Base-by-base conservation (phyloP, 129 eudicot genomes). In the Escallonia rubra region DNA sequence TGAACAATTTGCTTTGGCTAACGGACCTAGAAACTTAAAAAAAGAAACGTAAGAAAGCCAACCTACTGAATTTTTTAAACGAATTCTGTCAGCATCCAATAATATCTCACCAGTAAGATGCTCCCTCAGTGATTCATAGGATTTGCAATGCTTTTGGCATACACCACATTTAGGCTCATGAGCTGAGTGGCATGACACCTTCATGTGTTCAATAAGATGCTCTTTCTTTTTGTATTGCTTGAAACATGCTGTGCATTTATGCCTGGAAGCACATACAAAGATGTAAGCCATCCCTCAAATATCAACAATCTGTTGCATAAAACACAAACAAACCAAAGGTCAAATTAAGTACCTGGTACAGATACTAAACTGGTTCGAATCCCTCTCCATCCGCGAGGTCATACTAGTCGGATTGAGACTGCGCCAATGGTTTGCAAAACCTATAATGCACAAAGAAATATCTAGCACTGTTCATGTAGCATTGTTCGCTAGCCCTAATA, bases 91-190 rank as follows among this genome's bases (percentile, higher is more conserved):
- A 64, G 16, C 34, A 53, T 64, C 6, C 16, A 23, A 64, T 12
- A 48, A 46, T 51, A 53, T 64, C 70, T 69, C 74, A 88, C 96
- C 91, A 57, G 73, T 75, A 41, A 75, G 52, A 75, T 88, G 95
- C 59, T 88, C 95, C 78, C 88, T 69, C 23, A 84, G 72, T 12
- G 96, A 88, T 75, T 82, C 89, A 62, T 82, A 75, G 54, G 91
- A 67, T 73, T 78, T 85, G 86, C 88, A 88, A 72, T 85, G 81
- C 60, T 88, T 88, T 38, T 75, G 77, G 73, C 96, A 88, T n/a
- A 75, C 79, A 23, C 87, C 83, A 38, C 96, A 88, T 62, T 79
- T 85, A 43, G 96, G 96, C 60, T 88, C 84, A 70, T 85, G 96
- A 65, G 67, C 78, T 1, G 95, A 87, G 72, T 87, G 90, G 58